Evolutionary conservation across 192 early-diverging fungal genomes (phyloP).

Genomic region (Backusella circina): DNA sequence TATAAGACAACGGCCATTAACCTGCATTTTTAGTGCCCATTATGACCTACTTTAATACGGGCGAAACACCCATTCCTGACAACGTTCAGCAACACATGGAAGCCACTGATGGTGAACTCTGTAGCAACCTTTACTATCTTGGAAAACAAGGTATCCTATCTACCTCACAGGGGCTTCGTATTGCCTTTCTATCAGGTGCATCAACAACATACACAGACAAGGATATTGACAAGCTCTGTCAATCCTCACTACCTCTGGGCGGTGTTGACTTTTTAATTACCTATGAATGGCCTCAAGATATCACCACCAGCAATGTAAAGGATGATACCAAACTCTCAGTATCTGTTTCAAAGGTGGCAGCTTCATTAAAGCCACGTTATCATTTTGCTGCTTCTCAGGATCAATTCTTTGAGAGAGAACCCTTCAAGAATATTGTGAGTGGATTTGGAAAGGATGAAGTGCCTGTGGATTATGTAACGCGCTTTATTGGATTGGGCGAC

Average conservation of each 20-base stretch:
- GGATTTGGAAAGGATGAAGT: conserved; percentile 27
- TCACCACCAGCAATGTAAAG: conserved; percentile 32
- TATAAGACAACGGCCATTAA: neutral
- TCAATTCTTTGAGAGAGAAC: conserved; percentile 81
- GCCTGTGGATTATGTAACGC: conserved; percentile 58
- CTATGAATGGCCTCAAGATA: conserved; percentile 73
- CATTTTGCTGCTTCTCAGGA: conserved; percentile 75
- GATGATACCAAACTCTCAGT: neutral
- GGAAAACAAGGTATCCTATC: conserved; percentile 56
- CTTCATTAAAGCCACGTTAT: conserved; percentile 74
- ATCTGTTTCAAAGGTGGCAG: conserved; percentile 42
- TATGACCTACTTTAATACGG: conserved; percentile 43
- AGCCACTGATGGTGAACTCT: conserved; percentile 65
- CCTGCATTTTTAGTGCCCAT: neutral
- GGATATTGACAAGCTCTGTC: conserved; percentile 32
- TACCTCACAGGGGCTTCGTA: conserved; percentile 56
- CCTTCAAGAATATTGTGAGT: conserved; percentile 60
- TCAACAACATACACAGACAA: conserved; percentile 23
- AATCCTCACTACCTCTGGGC: conserved; percentile 33
- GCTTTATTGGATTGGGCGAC: conserved; percentile 76
- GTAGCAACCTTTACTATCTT: conserved; percentile 70
- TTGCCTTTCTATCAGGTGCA: conserved; percentile 58
- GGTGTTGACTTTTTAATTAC: conserved; percentile 81
- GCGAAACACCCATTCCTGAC: conserved; percentile 57
- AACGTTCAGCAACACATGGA: conserved; percentile 48